Conservation (phyloP, 2,329 filamentous ascomycete species). For the Pseudogymnoascus sp. region DNA sequence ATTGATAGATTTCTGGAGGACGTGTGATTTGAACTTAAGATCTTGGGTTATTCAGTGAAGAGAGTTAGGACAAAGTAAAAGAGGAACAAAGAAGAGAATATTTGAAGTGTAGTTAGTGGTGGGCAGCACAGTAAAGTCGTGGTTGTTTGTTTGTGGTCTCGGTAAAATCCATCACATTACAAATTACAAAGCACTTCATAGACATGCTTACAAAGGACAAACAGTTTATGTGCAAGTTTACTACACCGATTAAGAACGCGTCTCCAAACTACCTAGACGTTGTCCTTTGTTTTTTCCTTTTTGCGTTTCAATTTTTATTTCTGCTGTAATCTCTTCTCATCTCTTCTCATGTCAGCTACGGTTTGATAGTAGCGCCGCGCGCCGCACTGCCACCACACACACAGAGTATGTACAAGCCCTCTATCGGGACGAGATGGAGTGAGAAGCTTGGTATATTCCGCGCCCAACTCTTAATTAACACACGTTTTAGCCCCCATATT, state of each 20-base stretch:
- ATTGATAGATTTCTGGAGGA: background rate
- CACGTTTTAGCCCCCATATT: background rate
- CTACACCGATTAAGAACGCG: background rate
- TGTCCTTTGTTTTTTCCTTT: background rate
- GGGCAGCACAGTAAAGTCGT: background rate
- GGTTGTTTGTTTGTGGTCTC: background rate
- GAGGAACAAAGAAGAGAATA: background rate
- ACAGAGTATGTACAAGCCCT: background rate
- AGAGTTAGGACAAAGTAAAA: background rate
- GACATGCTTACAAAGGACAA: background rate
- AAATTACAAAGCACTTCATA: background rate
- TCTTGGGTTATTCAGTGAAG: background rate
- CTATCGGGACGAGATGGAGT: background rate
- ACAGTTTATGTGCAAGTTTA: background rate
- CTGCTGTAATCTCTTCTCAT: background rate
- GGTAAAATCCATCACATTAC: background rate
- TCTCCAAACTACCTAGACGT: background rate
- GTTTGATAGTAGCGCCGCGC: background rate
- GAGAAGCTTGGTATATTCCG: background rate
- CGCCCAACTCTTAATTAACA: background rate
- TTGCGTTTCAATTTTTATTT: background rate
- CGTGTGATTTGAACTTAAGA: background rate
- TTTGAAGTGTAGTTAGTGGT: background rate
- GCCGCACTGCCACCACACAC: background rate
- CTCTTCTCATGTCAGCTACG: background rate